phyloP scores from a whole-genome alignment of 345 rosid species.

The Geranium brycei region DNA sequence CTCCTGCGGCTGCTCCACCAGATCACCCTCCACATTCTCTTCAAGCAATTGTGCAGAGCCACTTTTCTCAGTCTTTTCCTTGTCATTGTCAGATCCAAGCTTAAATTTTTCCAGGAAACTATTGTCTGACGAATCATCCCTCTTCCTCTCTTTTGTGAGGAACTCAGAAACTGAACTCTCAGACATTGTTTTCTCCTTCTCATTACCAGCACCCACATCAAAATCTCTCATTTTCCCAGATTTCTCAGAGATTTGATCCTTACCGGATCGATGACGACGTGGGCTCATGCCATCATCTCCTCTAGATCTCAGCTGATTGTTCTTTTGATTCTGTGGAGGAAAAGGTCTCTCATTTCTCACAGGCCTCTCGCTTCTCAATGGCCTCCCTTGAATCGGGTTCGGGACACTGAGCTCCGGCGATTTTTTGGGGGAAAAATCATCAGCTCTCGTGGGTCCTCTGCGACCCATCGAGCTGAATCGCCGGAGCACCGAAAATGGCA shows the following conservation, averaged over 20 bases:
- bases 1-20: slow-evolving; percentile 25
- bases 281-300: background rate
- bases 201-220: background rate
- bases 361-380: background rate
- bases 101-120: slow-evolving; percentile 56
- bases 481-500: background rate
- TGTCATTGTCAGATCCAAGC: slow-evolving; percentile 26
- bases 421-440: background rate
- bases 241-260: background rate
- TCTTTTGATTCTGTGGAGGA: background rate
- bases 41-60: slow-evolving; percentile 1
- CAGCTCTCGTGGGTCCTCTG: background rate
- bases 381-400: background rate
- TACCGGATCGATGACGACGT: background rate
- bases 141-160: slow-evolving; percentile 9
- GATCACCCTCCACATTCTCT: slow-evolving; percentile 13
- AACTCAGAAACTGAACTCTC: background rate
- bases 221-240: background rate
- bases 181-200: background rate
- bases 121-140: slow-evolving; percentile 32
- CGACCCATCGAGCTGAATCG: background rate
- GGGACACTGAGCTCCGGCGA: background rate
- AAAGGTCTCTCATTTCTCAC: background rate
- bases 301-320: background rate
- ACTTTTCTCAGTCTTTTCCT: slow-evolving; percentile 9